Percentiles rank a stretch among this genome's conserved stretches.
phyloP scores from a whole-genome alignment of 768 basidiomycete genomes.

The Boletus reticuloceps region DNA sequence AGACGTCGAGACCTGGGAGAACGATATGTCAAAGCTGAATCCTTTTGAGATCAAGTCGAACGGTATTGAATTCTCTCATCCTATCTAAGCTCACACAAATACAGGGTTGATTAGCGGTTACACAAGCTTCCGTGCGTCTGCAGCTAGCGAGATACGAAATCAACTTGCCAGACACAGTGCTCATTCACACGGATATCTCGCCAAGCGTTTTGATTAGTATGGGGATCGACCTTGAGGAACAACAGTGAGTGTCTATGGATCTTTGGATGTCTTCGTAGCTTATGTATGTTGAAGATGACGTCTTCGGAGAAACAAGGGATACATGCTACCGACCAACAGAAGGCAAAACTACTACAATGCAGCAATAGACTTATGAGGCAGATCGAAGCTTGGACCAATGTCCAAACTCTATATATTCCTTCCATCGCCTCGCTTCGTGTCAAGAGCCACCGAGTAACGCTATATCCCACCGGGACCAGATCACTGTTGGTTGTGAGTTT shows the following conservation, averaged over 20 bases:
- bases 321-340: slow-evolving; percentile 30
- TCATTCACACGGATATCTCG: background rate
- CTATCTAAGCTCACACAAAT: too few species aligned
- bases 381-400: background rate
- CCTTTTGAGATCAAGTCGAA: slow-evolving; percentile 4
- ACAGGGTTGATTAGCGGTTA: background rate
- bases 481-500: too few species aligned
- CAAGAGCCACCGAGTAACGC: too few species aligned
- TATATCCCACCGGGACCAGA: too few species aligned
- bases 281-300: background rate
- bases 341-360: background rate
- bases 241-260: background rate
- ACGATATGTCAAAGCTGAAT: slow-evolving; percentile 3
- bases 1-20: slow-evolving; percentile 3
- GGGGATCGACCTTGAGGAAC: background rate
- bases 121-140: background rate
- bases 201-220: background rate
- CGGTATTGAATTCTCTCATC: background rate
- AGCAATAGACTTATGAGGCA: background rate
- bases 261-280: too few species aligned
- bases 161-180: background rate
- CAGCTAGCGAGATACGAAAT: background rate
- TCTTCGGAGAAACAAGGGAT: background rate
- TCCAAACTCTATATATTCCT: background rate
- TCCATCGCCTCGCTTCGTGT: background rate